Evolutionary conservation across 1,139 yeast species (phyloP).

Genomic region (Taphrina deformans): DNA sequence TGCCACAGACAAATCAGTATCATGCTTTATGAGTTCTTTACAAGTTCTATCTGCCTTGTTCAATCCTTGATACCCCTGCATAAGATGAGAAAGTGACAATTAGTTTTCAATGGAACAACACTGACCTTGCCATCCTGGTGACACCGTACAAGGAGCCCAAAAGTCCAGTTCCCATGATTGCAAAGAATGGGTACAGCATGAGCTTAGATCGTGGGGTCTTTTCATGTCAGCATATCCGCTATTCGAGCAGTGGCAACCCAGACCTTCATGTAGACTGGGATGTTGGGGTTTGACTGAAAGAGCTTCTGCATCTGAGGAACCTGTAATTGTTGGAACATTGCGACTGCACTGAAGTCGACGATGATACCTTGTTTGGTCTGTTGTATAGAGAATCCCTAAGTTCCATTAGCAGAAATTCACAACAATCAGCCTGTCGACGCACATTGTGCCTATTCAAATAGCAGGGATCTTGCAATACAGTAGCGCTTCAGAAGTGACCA

Average conservation of each 20-base stretch:
- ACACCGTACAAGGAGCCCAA: slow-evolving; percentile 32
- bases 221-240: neutral
- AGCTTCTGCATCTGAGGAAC: slow-evolving; percentile 47
- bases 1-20: neutral
- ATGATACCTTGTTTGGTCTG: slow-evolving; percentile 24
- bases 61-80: slow-evolving; percentile 31
- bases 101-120: neutral
- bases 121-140: slow-evolving; percentile 30
- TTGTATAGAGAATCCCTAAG: slow-evolving; percentile 29
- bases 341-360: neutral
- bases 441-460: neutral
- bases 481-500: no score
- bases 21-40: neutral
- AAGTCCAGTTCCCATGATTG: slow-evolving; percentile 53
- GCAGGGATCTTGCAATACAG: no score
- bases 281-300: slow-evolving; percentile 46
- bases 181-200: slow-evolving; percentile 85
- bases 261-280: slow-evolving; percentile 48
- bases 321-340: slow-evolving; percentile 21
- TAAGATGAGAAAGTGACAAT: neutral
- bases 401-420: neutral
- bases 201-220: slow-evolving; percentile 64
- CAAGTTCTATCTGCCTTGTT: neutral
- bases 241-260: neutral
- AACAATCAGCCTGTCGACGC: neutral